A percentile compares a stretch with the other conserved stretches of the same genome.
phyloP scores from a whole-genome alignment of 1,284 basidiomycete genomes.

The Cutaneotrichosporon sp. region DNA sequence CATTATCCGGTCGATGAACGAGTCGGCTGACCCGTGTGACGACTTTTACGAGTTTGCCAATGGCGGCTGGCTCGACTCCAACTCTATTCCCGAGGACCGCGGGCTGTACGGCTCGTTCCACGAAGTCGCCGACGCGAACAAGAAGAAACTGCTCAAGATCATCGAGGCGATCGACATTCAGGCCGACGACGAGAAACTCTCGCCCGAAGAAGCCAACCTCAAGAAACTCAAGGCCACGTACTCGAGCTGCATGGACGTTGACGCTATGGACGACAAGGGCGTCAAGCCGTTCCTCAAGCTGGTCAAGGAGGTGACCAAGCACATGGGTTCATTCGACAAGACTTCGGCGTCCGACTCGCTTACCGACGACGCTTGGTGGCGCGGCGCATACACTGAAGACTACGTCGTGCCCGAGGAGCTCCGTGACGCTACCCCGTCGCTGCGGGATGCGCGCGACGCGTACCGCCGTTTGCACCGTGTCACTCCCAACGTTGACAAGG shows the following conservation, averaged over 20 bases:
- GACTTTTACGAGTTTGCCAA: constrained; percentile 85
- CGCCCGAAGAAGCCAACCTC: constrained; percentile 62
- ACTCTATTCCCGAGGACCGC: constrained; percentile 81
- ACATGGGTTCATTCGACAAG: constrained; percentile 40
- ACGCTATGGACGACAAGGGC: constrained; percentile 49
- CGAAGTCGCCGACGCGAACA: constrained; percentile 48
- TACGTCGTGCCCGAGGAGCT: constrained; percentile 36
- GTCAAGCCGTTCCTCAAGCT: constrained; percentile 49
- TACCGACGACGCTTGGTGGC: constrained; percentile 22
- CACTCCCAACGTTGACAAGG: constrained; percentile 1
- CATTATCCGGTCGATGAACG: constrained; percentile 75
- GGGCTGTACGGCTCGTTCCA: constrained; percentile 55
- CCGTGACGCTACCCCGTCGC: constrained; percentile 9
- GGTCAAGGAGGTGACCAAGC: constrained; percentile 43
- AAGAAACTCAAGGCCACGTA: constrained; percentile 76
- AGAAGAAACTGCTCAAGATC: constrained; percentile 48
- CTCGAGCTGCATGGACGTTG: constrained; percentile 73
- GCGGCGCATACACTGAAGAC: constrained; percentile 27
- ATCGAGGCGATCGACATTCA: constrained; percentile 37
- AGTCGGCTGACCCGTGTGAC: constrained; percentile 82
- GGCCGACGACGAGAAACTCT: constrained; percentile 6
- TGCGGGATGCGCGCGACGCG: not conserved
- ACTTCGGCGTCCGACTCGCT: constrained; percentile 20
- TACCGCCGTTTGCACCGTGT: not conserved
- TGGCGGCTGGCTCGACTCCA: constrained; percentile 73